Evolutionary conservation across 2,329 filamentous ascomycete species (phyloP), one percentile per base, ranked within the genome.

Genomic region (Venturia asperata): DNA sequence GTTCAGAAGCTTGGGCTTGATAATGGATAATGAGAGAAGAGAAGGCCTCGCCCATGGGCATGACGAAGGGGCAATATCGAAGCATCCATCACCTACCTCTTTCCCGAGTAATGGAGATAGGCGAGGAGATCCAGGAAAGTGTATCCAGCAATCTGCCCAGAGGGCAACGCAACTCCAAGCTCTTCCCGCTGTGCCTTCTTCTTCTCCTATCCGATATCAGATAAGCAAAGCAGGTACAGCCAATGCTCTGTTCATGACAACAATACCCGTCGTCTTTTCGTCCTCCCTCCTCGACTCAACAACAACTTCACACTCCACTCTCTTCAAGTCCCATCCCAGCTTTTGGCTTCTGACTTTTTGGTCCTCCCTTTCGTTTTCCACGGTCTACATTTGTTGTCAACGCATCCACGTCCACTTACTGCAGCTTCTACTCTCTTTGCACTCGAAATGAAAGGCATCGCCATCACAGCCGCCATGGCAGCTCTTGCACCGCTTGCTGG

Each of bases 381-480:
- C 60, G 34, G 42, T 27, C 42, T 45, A 10, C 60, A 42, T 61
- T n/a, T 61, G 39, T 45, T 61, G 37, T 58, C 17, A 37, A 30
- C 60, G 11, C 21, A 42, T 61, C 19, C 60, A 41, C 37, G 60
- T 27, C 39, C 47, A 41, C 30, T 30, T 30, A 30, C 19, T 55
- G 21, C 27, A 37, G 47, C 17, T 10, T 60, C n/a, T 24, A 34
- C 30, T 6, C 47, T 49, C 45, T 37, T 34, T 41, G 2, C 39
- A 43, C 52, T 34, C 30, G 43, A n/a, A 24, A 64, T 64, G 63
- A 47, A 56, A 21, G 17, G 24, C 10, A 24, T 49, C 34, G 52
- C 47, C 21, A 19, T 52, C 41, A 10, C 49, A 56, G 63, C 63
- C 43, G 39, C 24, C 37, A 52, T 64, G 52, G 63, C 39, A 34